Evolutionary conservation across 257 asterid species (phyloP), one percentile per base, ranked within the genome.

Genomic region (Catharanthus roseus): DNA sequence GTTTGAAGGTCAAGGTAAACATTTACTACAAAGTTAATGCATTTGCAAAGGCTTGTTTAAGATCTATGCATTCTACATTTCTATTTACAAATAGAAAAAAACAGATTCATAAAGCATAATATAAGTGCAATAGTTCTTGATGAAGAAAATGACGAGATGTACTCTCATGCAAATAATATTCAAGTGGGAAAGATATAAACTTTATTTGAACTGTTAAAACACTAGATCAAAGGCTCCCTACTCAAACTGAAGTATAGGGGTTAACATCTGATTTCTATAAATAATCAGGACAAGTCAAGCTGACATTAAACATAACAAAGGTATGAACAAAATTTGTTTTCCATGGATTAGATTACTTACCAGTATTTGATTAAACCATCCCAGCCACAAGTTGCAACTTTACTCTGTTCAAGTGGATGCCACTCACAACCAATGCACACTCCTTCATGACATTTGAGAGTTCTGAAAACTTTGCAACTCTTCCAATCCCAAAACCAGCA

Each of bases 401-500:
- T 95, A 77, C 99, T 95, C 79, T 95, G 99, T 65, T 95, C 99
- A 86, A 95, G 75, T 3, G 99, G 99, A 88, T 95, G 99, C 99
- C 99, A 95, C 70, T 74, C 99, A 41, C 75, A 64, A 69, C 97
- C 99, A 70, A 89, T 91, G 80, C 99, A 95, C 63, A 95, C 99
- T 29, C 99, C 99, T 0, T 91, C 90, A 64, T 95, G 99, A 77
- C 98, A 95, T 84, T 82, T 95, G 76, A 95, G 89, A 36, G 96
- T 95, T 81, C 93, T 85, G 78, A 95, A 95, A 23, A 91, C 98
- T 81, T 88, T 95, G 84, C 99, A 95, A 68, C 92, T 89, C 88
- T 95, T 95, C 99, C 99, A 91, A 83, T 95, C 99, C 98, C 99
- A 95, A 77, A 95, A 95, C 97, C 97, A 95, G 85, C 97, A 91